Evolutionary conservation across 306 rosid genomes (phyloP).

Genomic region (Aeschynomene evenia): DNA sequence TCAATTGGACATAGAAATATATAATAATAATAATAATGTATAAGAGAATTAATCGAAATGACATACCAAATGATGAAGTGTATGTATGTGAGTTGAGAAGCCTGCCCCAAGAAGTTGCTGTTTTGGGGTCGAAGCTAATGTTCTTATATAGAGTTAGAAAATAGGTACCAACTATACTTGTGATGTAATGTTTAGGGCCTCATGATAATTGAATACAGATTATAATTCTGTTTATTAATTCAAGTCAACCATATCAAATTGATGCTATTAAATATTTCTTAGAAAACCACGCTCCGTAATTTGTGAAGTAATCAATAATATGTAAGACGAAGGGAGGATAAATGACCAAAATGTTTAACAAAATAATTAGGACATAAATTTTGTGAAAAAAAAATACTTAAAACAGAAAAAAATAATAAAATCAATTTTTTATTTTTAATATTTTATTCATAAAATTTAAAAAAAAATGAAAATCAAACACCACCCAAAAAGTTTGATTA

Average conservation of each 20-base stretch:
- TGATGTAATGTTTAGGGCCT: background rate
- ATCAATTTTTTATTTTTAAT: too few relatives aligned
- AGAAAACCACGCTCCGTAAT: background rate
- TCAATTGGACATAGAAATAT: background rate
- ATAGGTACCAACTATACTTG: background rate
- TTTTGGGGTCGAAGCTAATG: background rate
- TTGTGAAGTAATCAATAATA: background rate
- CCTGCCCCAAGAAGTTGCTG: background rate
- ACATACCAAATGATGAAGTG: constrained; percentile 19
- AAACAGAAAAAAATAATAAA: too few relatives aligned
- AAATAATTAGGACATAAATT: too few relatives aligned
- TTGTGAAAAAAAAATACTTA: too few relatives aligned
- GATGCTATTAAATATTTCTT: background rate
- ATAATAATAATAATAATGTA: too few relatives aligned
- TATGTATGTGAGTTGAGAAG: background rate
- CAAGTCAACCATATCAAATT: constrained; percentile 31
- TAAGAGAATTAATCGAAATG: background rate
- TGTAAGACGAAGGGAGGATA: background rate
- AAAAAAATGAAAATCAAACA: too few relatives aligned
- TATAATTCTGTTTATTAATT: background rate
- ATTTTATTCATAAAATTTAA: too few relatives aligned
- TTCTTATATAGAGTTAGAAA: constrained; percentile 27
- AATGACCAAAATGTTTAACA: constrained; percentile 8
- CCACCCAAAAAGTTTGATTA: too few relatives aligned
- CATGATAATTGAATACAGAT: background rate